Conservation (phyloP, 768 basidiomycete genomes). For the Panaeolus cyanescens region DNA sequence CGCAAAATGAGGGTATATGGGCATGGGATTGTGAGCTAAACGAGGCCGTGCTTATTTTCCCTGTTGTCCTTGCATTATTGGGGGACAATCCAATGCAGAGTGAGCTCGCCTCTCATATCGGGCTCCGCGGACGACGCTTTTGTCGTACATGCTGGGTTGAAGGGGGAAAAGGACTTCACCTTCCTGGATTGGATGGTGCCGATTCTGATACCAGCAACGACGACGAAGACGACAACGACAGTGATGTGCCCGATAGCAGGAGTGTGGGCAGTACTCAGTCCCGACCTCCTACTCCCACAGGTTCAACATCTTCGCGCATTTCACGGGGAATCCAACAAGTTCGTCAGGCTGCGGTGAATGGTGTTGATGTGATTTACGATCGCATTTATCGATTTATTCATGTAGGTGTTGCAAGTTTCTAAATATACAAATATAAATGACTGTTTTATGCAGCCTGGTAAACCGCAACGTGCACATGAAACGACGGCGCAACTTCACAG, state of each 20-base stretch:
- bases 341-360: neutral
- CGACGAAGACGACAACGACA: neutral
- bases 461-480: neutral
- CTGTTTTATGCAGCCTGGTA: too few relatives aligned
- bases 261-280: too few relatives aligned
- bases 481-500: too few relatives aligned
- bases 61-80: conserved; percentile 12
- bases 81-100: conserved; percentile 38
- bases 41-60: neutral
- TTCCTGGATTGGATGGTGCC: conserved; percentile 27
- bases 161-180: conserved; percentile 24
- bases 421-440: too few relatives aligned
- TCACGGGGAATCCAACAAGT: conserved; percentile 5
- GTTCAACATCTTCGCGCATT: conserved; percentile 19
- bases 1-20: neutral
- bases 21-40: neutral
- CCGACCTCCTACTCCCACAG: neutral
- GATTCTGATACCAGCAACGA: conserved; percentile 19
- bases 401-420: too few relatives aligned
- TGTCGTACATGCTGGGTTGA: conserved; percentile 23
- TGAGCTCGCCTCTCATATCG: conserved; percentile 34
- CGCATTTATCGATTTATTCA: neutral
- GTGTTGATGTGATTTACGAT: neutral
- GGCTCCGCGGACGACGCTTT: conserved; percentile 31
- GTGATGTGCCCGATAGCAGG: too few relatives aligned